These are phyloP conservation scores for Penicillium brasilianum DNA, from an alignment of 2,329 filamentous ascomycete genomes.

Conservation along the genomic window DNA sequence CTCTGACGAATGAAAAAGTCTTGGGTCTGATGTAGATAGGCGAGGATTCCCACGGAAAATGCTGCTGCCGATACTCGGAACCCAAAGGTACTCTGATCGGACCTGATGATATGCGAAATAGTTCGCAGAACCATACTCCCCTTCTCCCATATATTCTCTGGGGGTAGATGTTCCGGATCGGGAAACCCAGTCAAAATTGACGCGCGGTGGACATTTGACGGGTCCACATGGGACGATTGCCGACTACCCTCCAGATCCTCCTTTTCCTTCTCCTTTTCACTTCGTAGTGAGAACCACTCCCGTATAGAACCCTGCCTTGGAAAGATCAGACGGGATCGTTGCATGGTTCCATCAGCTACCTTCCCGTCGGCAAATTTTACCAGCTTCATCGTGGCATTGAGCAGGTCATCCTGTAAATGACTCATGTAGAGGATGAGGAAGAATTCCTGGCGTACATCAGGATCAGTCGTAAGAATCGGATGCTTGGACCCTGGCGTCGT, in stretches of 20 bases:
- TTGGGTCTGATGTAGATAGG: conserved; percentile 67
- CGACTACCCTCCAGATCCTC: conserved; percentile 13
- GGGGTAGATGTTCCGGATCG: conserved; percentile 74
- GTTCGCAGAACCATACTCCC: conserved; percentile 63
- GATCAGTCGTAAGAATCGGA: conserved; percentile 21
- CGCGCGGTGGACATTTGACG: conserved; percentile 60
- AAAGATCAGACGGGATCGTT: conserved; percentile 64
- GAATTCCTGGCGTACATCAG: conserved; percentile 59
- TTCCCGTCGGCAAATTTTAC: conserved; percentile 69
- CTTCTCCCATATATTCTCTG: conserved; percentile 64
- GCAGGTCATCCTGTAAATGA: conserved; percentile 64
- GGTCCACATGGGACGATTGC: conserved; percentile 25
- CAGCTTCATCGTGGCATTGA: conserved; percentile 64
- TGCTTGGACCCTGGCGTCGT: conserved; percentile 29
- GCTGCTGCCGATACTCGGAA: conserved; percentile 73
- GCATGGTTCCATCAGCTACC: conserved; percentile 66
- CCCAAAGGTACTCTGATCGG: conserved; percentile 69
- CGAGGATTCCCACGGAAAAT: conserved; percentile 71
- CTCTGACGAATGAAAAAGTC: conserved; percentile 70
- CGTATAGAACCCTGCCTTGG: conserved; percentile 64
- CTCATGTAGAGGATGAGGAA: conserved; percentile 68
- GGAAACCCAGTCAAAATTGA: conserved; percentile 47
- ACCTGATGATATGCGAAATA: conserved; percentile 64
- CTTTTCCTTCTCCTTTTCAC: conserved; percentile 15
- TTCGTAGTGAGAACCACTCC: conserved; percentile 58